A percentile compares a stretch with the other conserved stretches of the same genome.
Evolutionary conservation across 331 rosid species (phyloP).

Genomic region (Arachis monticola): DNA sequence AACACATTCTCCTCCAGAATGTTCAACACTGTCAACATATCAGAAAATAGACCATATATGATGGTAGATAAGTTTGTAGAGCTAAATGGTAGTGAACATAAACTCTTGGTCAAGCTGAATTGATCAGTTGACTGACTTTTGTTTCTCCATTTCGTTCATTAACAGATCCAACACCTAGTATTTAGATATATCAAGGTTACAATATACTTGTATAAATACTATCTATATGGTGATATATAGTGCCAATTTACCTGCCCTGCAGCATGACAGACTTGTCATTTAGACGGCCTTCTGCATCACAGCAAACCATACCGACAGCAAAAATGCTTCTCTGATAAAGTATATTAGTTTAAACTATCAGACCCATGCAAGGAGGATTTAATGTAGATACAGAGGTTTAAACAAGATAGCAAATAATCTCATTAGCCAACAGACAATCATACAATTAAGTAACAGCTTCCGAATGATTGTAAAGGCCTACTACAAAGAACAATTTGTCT

Average conservation of each 20-base stretch:
- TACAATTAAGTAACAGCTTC: not conserved
- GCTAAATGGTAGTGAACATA: slow-evolving; percentile 28
- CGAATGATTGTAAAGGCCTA: not conserved
- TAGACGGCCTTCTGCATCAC: slow-evolving; percentile 92
- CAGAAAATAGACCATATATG: slow-evolving; percentile 30
- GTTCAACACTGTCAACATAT: slow-evolving; percentile 59
- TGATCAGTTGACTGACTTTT: slow-evolving; percentile 4
- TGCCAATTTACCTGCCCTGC: slow-evolving; percentile 72
- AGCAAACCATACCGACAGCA: slow-evolving; percentile 78
- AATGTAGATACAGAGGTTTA: slow-evolving; percentile 22
- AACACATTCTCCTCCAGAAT: slow-evolving; percentile 88
- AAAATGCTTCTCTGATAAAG: slow-evolving; percentile 76
- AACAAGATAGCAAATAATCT: slow-evolving; percentile 29
- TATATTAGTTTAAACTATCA: slow-evolving; percentile 30
- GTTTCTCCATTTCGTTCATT: not conserved
- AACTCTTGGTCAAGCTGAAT: slow-evolving; percentile 20
- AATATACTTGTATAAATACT: slow-evolving; percentile 8
- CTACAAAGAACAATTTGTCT: slow-evolving; percentile 5
- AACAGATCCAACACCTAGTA: slow-evolving; percentile 5
- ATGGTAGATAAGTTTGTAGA: slow-evolving; percentile 25
- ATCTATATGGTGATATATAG: slow-evolving; percentile 8
- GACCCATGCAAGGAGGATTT: slow-evolving; percentile 5
- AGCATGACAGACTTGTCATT: slow-evolving; percentile 85
- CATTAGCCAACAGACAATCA: slow-evolving; percentile 12
- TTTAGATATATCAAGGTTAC: slow-evolving; percentile 14